Evolutionary conservation across 2,329 filamentous ascomycete genomes (phyloP).

Genomic region (Talaromyces sp.): DNA sequence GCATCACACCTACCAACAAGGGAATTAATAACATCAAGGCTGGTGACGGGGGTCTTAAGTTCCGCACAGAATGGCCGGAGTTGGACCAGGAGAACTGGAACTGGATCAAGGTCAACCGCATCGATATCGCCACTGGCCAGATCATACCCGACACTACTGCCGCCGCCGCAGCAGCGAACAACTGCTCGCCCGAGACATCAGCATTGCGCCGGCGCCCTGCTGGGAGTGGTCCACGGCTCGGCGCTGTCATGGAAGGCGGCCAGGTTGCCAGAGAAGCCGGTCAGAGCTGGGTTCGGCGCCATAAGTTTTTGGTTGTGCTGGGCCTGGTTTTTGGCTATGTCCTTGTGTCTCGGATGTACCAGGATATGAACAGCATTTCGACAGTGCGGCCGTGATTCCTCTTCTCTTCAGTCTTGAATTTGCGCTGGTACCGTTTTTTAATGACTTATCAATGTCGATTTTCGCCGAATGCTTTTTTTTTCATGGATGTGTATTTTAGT

Average conservation of each 20-base stretch:
- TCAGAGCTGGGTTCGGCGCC: conserved; percentile 72
- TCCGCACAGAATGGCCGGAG: conserved; percentile 83
- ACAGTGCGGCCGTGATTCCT: neutral
- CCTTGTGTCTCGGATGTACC: conserved; percentile 68
- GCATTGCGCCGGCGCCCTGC: conserved; percentile 60
- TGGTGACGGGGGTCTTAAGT: conserved; percentile 88
- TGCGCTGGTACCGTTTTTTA: neutral
- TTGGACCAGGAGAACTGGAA: conserved; percentile 83
- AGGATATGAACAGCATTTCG: conserved; percentile 34
- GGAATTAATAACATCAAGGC: conserved; percentile 77
- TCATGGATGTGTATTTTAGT: neutral
- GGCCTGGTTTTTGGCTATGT: conserved; percentile 75
- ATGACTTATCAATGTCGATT: neutral
- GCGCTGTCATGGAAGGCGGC: conserved; percentile 70
- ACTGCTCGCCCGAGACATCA: conserved; percentile 58
- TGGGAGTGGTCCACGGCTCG: conserved; percentile 50
- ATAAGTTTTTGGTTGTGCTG: conserved; percentile 70
- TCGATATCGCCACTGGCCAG: conserved; percentile 72
- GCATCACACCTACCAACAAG: conserved; percentile 52
- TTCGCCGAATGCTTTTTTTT: neutral
- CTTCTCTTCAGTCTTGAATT: neutral
- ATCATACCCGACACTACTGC: conserved; percentile 51
- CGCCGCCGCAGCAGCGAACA: conserved; percentile 45
- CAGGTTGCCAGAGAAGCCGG: conserved; percentile 70
- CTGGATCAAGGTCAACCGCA: conserved; percentile 79